phyloP scores from a whole-genome alignment of 2,329 filamentous ascomycete species.

The Botrytis medusae region DNA sequence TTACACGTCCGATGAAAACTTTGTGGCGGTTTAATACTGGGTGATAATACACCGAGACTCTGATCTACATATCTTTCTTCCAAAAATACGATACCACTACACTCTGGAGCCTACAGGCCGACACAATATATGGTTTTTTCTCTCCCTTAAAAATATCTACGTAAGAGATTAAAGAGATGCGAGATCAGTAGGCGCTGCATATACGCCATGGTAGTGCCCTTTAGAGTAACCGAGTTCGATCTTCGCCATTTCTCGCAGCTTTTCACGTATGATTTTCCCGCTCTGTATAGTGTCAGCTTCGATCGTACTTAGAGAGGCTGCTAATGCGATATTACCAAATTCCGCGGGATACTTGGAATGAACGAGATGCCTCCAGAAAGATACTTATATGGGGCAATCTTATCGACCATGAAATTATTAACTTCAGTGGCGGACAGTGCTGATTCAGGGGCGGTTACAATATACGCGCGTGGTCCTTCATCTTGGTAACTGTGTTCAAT shows the following conservation, averaged over 20 bases:
- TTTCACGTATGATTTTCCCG: neutral
- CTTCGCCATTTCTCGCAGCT: neutral
- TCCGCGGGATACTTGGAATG: conserved; percentile 1
- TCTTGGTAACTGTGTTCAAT: neutral
- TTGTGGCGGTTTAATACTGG: neutral
- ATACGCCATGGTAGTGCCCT: conserved; percentile 1
- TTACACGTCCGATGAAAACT: neutral
- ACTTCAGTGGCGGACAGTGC: neutral
- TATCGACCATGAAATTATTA: neutral
- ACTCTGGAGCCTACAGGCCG: neutral
- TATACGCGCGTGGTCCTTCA: neutral
- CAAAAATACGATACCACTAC: neutral
- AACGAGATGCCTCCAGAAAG: neutral
- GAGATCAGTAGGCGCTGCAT: neutral
- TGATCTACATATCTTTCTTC: neutral
- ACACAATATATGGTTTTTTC: neutral
- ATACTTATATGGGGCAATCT: conserved; percentile 3
- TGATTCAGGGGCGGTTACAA: neutral
- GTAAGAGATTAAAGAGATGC: neutral
- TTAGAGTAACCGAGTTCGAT: neutral
- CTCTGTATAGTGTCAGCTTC: neutral
- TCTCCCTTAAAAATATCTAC: neutral
- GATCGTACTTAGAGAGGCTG: no score
- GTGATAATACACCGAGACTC: neutral
- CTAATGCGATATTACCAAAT: neutral